These are phyloP conservation scores for Mayamaea pseudoterrestris DNA, from an alignment of 108 stramenopile genomes.

Conservation along the genomic window DNA sequence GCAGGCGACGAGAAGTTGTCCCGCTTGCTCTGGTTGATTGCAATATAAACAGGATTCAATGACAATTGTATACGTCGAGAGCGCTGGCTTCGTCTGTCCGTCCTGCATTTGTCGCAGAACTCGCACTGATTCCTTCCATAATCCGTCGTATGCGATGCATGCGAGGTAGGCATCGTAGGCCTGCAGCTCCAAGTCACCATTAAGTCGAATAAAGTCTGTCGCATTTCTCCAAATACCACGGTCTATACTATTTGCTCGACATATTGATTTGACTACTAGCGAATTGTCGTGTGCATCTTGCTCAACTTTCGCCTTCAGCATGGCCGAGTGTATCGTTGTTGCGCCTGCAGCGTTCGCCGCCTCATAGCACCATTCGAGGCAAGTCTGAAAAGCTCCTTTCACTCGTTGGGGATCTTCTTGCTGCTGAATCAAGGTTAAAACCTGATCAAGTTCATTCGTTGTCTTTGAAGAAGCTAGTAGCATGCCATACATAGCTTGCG, in stretches of 20 bases:
- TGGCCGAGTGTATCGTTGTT: constrained; percentile 19
- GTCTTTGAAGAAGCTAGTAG: too few relatives aligned
- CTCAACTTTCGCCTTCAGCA: constrained; percentile 15
- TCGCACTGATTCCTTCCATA: constrained; percentile 30
- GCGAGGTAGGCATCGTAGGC: constrained; percentile 33
- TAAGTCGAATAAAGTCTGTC: too few relatives aligned
- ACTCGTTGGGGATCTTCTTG: too few relatives aligned
- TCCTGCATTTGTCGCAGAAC: constrained; percentile 21
- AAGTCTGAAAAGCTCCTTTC: too few relatives aligned
- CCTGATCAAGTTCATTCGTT: too few relatives aligned
- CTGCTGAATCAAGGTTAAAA: too few relatives aligned
- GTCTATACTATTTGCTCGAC: constrained; percentile 6
- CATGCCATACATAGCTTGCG: too few relatives aligned
- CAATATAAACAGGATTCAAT: constrained; percentile 41
- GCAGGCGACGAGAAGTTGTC: constrained; percentile 13
- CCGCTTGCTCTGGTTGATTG: constrained; percentile 21
- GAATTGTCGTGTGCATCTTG: constrained; percentile 17
- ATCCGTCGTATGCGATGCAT: constrained; percentile 14
- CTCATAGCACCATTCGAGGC: constrained; percentile 9
- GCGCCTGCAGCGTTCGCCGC: constrained; percentile 21
- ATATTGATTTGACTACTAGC: constrained; percentile 25
- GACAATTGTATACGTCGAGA: constrained; percentile 44
- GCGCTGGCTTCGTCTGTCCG: constrained; percentile 11
- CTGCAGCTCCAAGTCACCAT: neutral
- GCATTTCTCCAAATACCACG: neutral